Conservation (phyloP, 2,329 filamentous ascomycete species). For the Coniochaeta sp. region DNA sequence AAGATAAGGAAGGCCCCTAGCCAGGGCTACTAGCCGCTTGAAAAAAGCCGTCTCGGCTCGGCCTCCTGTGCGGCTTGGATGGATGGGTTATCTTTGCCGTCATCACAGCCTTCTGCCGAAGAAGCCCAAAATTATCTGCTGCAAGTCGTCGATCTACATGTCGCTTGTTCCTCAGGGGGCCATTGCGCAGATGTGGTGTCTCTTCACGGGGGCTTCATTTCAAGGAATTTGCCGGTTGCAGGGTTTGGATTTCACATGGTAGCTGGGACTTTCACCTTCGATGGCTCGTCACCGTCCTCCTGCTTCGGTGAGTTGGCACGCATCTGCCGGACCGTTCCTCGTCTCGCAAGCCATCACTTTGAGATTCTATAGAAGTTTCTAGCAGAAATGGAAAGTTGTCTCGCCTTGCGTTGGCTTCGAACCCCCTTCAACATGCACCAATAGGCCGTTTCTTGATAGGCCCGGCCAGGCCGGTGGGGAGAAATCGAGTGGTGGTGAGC, state of each 20-base stretch:
- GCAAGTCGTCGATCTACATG: background rate
- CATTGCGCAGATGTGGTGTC: background rate
- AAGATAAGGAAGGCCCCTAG: background rate
- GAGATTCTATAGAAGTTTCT: conserved; percentile 7
- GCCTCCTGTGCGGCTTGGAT: background rate
- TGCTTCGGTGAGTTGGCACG: background rate
- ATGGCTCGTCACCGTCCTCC: background rate
- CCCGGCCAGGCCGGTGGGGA: conserved; percentile 9
- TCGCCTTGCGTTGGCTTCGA: conserved; percentile 1
- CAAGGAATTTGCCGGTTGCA: background rate
- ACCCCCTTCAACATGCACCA: background rate
- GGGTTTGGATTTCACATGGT: background rate
- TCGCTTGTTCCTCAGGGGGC: background rate
- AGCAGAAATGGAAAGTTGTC: conserved; percentile 1
- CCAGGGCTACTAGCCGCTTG: background rate
- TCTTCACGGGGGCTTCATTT: background rate
- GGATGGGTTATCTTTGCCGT: background rate
- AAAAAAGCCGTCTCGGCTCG: background rate
- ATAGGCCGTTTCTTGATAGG: conserved; percentile 11
- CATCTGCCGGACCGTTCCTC: background rate
- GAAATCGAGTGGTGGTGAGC: conserved; percentile 12
- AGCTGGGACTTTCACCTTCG: background rate
- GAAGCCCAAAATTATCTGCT: background rate
- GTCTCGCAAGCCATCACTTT: background rate
- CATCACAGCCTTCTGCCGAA: background rate